phyloP scores from a whole-genome alignment of 495 filamentous ascomycete genomes.

The Podospora anserina region DNA sequence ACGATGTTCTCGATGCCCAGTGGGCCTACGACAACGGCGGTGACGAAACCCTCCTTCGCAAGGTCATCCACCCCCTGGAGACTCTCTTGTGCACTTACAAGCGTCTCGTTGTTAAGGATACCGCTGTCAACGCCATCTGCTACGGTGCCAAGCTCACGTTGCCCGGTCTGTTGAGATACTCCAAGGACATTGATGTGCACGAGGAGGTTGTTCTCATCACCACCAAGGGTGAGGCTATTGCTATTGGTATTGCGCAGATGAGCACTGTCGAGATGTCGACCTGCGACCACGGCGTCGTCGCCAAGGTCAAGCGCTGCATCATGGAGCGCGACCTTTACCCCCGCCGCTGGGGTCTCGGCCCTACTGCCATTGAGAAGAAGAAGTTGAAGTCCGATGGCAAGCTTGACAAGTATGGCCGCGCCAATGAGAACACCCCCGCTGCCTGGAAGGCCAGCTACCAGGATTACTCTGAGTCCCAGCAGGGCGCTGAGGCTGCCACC shows the following conservation, averaged over 20 bases:
- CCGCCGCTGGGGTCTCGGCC: slow-evolving; percentile 89
- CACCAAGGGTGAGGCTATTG: slow-evolving; percentile 97
- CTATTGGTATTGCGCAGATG: slow-evolving; percentile 93
- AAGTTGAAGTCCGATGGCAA: slow-evolving; percentile 97
- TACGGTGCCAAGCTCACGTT: slow-evolving; percentile 99
- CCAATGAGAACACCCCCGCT: slow-evolving; percentile 86
- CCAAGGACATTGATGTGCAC: slow-evolving; percentile 64
- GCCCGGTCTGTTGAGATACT: slow-evolving; percentile 87
- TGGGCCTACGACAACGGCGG: slow-evolving; percentile 88
- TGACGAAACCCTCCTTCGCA: slow-evolving; percentile 82
- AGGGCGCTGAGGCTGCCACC: slow-evolving; percentile 31
- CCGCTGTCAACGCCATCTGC: slow-evolving; percentile 90
- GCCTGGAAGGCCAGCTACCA: slow-evolving; percentile 73
- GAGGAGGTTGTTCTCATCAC: slow-evolving; percentile 84
- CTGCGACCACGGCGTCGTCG: slow-evolving; percentile 93
- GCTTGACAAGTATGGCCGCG: slow-evolving; percentile 91
- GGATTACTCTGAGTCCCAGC: slow-evolving; percentile 71
- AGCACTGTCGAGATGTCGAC: slow-evolving; percentile 57
- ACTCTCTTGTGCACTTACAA: slow-evolving; percentile 88
- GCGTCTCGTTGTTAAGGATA: slow-evolving; percentile 96
- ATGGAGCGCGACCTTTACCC: slow-evolving; percentile 99
- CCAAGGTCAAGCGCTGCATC: slow-evolving; percentile 94
- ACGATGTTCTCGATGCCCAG: slow-evolving; percentile 94
- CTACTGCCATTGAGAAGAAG: slow-evolving; percentile 91
- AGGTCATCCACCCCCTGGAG: slow-evolving; percentile 86